Evolutionary conservation across 2,329 filamentous ascomycete species (phyloP), one percentile per base, ranked within the genome.

Genomic region (Talaromyces sp.): DNA sequence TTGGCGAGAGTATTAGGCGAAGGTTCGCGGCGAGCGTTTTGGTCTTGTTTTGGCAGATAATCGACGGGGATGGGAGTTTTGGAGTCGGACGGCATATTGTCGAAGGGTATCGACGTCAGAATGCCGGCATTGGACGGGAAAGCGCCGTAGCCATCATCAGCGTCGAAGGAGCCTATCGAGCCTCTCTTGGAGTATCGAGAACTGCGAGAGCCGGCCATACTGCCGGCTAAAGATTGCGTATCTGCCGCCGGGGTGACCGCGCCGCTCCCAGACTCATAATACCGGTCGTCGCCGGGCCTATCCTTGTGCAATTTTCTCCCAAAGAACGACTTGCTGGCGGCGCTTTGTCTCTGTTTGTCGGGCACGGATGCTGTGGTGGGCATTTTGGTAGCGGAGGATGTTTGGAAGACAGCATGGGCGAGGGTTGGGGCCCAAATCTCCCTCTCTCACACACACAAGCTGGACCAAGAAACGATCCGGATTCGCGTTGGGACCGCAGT

Each of bases 21-120:
- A 62, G 89, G 89, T 60, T 95, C 90, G 72, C 87, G 86, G 67
- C 87, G 84, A 60, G 81, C 76, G 28, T 75, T 71, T 25, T 85
- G 81, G 19, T 91, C 88, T 61, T 83, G 77, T 71, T 85, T 85
- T 56, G 89, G 87, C 51, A 91, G 80, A 71, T 90, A 90, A 53
- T 96, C 90, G 70, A 91, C 82, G 44, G 88, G 78, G 62, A 91
- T 84, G 5, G 91, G 89, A 27, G 87, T 88, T 71, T 85, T 86
- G 55, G 83, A 84, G 73, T 90, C 89, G 59, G 84, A 73, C 57
- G 83, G 73, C 32, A 88, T 81, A 69, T 81, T 86, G 68, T 96
- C 91, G 79, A 96, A 96, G 33, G 93, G 91, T 66, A 97, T 93
- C 30, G 91, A 89, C 36, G 92, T 92, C 71, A 96, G 91, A 62